Percentiles rank a stretch among this genome's conserved stretches.
Evolutionary conservation across 164 flowering plant genomes (phyloP).

Genomic region (Aristolochia fimbriata): DNA sequence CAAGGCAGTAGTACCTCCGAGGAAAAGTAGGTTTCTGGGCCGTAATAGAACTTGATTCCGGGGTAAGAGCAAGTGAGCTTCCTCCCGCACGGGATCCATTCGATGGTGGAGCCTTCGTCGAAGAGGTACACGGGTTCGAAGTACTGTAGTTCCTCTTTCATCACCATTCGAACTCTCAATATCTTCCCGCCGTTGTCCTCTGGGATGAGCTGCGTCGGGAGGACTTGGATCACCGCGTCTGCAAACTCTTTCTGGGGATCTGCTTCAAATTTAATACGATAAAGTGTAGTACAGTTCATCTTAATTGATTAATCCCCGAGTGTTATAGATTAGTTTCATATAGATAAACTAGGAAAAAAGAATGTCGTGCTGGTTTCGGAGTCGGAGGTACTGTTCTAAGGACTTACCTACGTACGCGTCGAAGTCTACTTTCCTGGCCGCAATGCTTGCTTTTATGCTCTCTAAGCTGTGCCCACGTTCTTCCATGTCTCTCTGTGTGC

Average conservation of each 20-base stretch:
- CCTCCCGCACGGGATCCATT: conserved; percentile 95
- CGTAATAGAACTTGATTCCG: conserved; percentile 85
- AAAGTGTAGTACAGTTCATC: too few species aligned
- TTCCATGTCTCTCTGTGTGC: conserved; percentile 85
- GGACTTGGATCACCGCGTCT: conserved; percentile 87
- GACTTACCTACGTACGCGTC: conserved; percentile 85
- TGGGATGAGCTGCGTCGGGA: conserved; percentile 88
- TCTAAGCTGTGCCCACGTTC: conserved; percentile 98
- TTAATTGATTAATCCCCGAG: too few species aligned
- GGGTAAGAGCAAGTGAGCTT: conserved; percentile 96
- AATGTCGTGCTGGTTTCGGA: too few species aligned
- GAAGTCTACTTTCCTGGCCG: conserved; percentile 92
- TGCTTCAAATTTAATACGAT: conserved; percentile 27
- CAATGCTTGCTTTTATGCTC: conserved; percentile 95
- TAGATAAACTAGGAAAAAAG: too few species aligned
- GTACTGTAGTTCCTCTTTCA: conserved; percentile 77
- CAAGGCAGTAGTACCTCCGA: conserved; percentile 49
- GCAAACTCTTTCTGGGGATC: conserved; percentile 96
- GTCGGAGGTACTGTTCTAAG: too few species aligned
- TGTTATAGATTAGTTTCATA: too few species aligned
- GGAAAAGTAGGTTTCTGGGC: conserved; percentile 71
- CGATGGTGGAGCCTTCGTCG: conserved; percentile 89
- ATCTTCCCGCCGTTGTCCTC: conserved; percentile 82
- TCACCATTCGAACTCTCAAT: conserved; percentile 73
- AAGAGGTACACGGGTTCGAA: conserved; percentile 87